Evolutionary conservation across 2,329 filamentous ascomycete species (phyloP).

Genomic region (Fusarium sp.): DNA sequence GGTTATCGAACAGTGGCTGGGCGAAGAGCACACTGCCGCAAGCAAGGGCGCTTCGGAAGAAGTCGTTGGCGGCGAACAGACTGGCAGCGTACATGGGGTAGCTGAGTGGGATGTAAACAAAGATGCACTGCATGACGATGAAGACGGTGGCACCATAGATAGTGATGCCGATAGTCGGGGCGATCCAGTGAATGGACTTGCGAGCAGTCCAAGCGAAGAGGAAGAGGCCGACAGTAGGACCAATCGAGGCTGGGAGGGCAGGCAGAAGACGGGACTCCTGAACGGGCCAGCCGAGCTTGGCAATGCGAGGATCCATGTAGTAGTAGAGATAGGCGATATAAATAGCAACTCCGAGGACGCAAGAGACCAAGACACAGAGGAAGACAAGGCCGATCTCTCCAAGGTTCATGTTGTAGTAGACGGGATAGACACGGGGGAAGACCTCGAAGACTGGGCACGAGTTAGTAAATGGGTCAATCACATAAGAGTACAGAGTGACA

Average conservation of each 20-base stretch:
- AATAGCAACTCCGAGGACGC: conserved; percentile 64
- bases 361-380: conserved; percentile 72
- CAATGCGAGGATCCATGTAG: conserved; percentile 67
- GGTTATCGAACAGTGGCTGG: conserved; percentile 70
- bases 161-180: conserved; percentile 70
- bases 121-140: conserved; percentile 72
- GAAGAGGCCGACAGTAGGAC: conserved; percentile 73
- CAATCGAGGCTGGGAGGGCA: conserved; percentile 67
- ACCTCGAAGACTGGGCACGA: conserved; percentile 68
- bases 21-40: conserved; percentile 74
- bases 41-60: conserved; percentile 71
- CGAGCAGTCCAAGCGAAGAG: conserved; percentile 72
- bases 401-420: conserved; percentile 72
- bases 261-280: conserved; percentile 71
- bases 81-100: conserved; percentile 72
- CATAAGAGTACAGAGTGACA: not conserved
- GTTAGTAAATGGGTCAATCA: conserved; percentile 16
- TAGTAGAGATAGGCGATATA: conserved; percentile 69
- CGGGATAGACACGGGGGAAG: conserved; percentile 76
- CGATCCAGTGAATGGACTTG: conserved; percentile 68
- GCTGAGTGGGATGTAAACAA: conserved; percentile 71
- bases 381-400: conserved; percentile 74
- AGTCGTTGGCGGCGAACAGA: conserved; percentile 74
- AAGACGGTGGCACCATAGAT: conserved; percentile 69
- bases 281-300: conserved; percentile 63